Evolutionary conservation across 2,329 filamentous ascomycete species (phyloP).

Genomic region (Emergomyces pasteurianus): DNA sequence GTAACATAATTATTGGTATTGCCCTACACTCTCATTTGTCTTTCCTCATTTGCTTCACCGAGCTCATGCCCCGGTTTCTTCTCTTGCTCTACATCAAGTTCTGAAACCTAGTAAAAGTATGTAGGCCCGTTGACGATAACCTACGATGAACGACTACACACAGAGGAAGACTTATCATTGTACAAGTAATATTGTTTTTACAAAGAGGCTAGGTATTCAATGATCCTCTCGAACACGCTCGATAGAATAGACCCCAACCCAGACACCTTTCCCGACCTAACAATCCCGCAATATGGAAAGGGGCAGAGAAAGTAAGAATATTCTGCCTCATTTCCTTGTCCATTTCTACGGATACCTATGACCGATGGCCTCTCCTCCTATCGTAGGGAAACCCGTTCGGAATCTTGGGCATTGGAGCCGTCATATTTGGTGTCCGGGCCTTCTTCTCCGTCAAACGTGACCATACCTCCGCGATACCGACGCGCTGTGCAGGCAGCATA

Average conservation of each 20-base stretch:
- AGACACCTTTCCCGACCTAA: not conserved
- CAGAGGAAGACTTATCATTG: not conserved
- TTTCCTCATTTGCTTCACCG: too few relatives aligned
- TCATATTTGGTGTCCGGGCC: constrained; percentile 14
- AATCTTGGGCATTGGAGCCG: constrained; percentile 20
- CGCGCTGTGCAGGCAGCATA: constrained; percentile 78
- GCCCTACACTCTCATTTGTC: not conserved
- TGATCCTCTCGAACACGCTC: not conserved
- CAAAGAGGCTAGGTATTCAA: not conserved
- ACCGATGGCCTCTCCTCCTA: constrained; percentile 25
- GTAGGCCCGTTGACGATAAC: not conserved
- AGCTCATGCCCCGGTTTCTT: not conserved
- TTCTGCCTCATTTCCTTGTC: not conserved
- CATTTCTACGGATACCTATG: not conserved
- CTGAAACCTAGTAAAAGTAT: not conserved
- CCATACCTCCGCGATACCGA: constrained; percentile 81
- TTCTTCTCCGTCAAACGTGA: constrained; percentile 47
- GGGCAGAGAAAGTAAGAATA: not conserved
- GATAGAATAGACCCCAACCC: not conserved
- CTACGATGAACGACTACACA: not conserved
- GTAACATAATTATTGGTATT: not conserved
- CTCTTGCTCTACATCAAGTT: not conserved
- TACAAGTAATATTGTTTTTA: not conserved
- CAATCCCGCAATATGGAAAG: not conserved
- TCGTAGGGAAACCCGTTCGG: constrained; percentile 23